Conservation (phyloP, 2,329 filamentous ascomycete species). For the Furcasterigmium sp. region DNA sequence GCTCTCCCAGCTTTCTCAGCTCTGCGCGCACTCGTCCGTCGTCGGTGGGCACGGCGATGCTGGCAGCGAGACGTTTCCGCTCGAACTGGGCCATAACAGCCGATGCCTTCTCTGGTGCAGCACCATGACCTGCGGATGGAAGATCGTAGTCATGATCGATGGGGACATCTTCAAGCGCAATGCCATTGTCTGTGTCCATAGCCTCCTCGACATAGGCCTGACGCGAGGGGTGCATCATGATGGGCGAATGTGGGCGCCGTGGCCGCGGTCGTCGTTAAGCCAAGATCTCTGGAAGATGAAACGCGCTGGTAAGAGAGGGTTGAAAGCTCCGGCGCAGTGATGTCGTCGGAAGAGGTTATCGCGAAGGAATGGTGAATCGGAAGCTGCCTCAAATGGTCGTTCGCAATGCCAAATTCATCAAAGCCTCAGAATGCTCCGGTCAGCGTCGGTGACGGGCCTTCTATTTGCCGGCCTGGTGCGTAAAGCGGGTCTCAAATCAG, state of each 20-base stretch:
- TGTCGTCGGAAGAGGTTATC: too few relatives aligned
- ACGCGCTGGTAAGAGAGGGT: neutral
- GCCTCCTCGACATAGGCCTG: conserved; percentile 92
- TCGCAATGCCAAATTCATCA: neutral
- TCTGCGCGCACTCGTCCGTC: conserved; percentile 78
- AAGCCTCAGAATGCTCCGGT: neutral
- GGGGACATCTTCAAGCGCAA: conserved; percentile 46
- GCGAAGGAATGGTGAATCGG: neutral
- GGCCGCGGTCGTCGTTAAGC: too few relatives aligned
- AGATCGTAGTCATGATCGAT: conserved; percentile 82
- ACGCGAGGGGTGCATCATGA: conserved; percentile 78
- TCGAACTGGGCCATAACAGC: conserved; percentile 85
- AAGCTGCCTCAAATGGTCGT: neutral
- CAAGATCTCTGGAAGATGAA: too few relatives aligned
- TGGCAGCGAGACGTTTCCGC: conserved; percentile 82
- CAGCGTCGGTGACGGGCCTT: too few relatives aligned
- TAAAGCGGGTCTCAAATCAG: too few relatives aligned
- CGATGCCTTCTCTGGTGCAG: conserved; percentile 75
- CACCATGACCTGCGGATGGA: conserved; percentile 57
- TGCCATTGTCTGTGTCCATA: conserved; percentile 27
- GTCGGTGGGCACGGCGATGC: conserved; percentile 89
- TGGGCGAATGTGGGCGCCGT: conserved; percentile 17
- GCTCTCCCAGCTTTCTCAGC: conserved; percentile 84
- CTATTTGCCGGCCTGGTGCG: too few relatives aligned
- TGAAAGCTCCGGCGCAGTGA: neutral